phyloP scores from a whole-genome alignment of 1,284 basidiomycete genomes.

The Ceratobasidium sp. region DNA sequence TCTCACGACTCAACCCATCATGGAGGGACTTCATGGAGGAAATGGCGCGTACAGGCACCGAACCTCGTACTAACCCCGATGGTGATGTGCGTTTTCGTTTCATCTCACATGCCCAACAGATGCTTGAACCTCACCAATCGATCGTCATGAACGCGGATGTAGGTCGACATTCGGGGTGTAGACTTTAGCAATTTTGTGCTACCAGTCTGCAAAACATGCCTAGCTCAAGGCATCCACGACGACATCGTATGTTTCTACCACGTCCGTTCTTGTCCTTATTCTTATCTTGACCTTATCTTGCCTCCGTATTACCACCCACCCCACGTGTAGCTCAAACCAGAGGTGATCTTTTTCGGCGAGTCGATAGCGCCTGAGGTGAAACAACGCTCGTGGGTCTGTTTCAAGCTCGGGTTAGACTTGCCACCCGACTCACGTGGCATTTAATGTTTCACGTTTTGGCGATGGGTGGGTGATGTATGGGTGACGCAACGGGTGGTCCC shows the following conservation, averaged over 20 bases:
- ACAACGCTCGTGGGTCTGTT: slow-evolving; percentile 71
- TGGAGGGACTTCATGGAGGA: slow-evolving; percentile 80
- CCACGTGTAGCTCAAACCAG: slow-evolving; percentile 74
- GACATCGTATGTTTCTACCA: slow-evolving; percentile 59
- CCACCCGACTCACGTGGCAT: not conserved
- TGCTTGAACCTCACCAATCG: not conserved
- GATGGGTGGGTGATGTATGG: too few relatives aligned
- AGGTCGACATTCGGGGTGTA: slow-evolving; percentile 84
- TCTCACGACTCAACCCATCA: slow-evolving; percentile 77
- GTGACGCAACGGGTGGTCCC: slow-evolving; percentile 49
- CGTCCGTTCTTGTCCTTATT: not conserved
- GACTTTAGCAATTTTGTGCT: slow-evolving; percentile 82
- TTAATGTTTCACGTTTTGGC: too few relatives aligned
- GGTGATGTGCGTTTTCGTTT: slow-evolving; percentile 76
- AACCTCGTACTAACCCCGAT: slow-evolving; percentile 87
- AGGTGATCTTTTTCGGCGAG: slow-evolving; percentile 90
- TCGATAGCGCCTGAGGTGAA: slow-evolving; percentile 72
- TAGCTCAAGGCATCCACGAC: slow-evolving; percentile 61
- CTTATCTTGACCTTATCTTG: slow-evolving; percentile 35
- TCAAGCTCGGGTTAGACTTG: not conserved
- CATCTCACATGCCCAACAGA: not conserved
- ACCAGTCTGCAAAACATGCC: slow-evolving; percentile 76
- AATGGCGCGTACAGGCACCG: slow-evolving; percentile 69
- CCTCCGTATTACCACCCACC: not conserved
- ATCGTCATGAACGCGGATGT: slow-evolving; percentile 6